Evolutionary conservation across 2,329 filamentous ascomycete genomes (phyloP).

Genomic region (Fusarium lateritium): DNA sequence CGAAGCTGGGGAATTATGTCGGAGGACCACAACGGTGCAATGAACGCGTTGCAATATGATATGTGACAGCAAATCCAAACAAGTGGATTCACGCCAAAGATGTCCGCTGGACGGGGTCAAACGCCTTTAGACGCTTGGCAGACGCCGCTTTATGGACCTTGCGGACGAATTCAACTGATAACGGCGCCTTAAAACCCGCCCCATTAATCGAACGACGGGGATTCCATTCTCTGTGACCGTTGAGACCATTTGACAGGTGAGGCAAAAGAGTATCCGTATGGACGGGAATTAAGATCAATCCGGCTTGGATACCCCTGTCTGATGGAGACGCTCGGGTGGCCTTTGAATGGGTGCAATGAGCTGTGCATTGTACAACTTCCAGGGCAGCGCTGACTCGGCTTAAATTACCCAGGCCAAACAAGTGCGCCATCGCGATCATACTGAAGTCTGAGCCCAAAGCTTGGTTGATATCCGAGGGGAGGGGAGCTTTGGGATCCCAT

Average conservation of each 20-base stretch:
- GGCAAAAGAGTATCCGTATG: not conserved
- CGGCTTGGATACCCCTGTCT: constrained; percentile 39
- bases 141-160: not conserved
- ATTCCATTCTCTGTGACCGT: constrained; percentile 17
- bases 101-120: not conserved
- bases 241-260: constrained; percentile 30
- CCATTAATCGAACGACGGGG: constrained; percentile 20
- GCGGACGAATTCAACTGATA: constrained; percentile 14
- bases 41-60: constrained; percentile 22
- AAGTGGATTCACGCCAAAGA: constrained; percentile 25
- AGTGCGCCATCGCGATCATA: constrained; percentile 36
- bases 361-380: constrained; percentile 39
- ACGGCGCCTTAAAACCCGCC: not conserved
- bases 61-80: constrained; percentile 25
- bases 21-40: constrained; percentile 2
- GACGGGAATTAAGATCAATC: constrained; percentile 24
- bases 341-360: constrained; percentile 41
- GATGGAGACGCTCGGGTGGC: constrained; percentile 32
- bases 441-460: constrained; percentile 30
- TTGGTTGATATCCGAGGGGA: constrained; percentile 25
- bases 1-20: constrained; percentile 5
- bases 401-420: constrained; percentile 39
- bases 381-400: constrained; percentile 37
- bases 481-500: constrained; percentile 29
- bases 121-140: constrained; percentile 4